phyloP scores from a whole-genome alignment of 1,284 basidiomycete genomes.

The Ustilago loliicola region DNA sequence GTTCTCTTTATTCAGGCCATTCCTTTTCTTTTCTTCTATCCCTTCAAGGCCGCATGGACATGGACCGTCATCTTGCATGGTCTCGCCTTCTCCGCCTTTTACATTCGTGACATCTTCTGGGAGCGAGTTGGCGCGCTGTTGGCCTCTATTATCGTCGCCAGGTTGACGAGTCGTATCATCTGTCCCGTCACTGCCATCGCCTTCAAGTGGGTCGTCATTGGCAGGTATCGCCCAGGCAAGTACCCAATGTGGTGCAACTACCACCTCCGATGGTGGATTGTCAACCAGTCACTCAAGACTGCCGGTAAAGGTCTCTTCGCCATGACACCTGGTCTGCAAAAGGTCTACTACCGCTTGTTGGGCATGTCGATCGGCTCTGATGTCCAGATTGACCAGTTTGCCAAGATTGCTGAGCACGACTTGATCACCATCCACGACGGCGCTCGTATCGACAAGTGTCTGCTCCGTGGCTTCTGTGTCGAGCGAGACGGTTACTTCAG shows the following conservation, averaged over 20 bases:
- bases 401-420: slow-evolving; percentile 68
- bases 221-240: slow-evolving; percentile 67
- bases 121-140: slow-evolving; percentile 68
- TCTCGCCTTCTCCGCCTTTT: slow-evolving; percentile 69
- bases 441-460: slow-evolving; percentile 68
- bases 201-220: slow-evolving; percentile 71
- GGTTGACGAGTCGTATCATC: slow-evolving; percentile 69
- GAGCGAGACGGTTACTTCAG: slow-evolving; percentile 70
- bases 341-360: slow-evolving; percentile 68
- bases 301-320: slow-evolving; percentile 69
- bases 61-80: slow-evolving; percentile 70
- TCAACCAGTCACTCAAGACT: slow-evolving; percentile 70
- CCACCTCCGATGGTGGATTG: slow-evolving; percentile 70
- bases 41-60: slow-evolving; percentile 70
- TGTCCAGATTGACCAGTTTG: slow-evolving; percentile 66
- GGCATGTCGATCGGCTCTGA: slow-evolving; percentile 69
- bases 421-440: slow-evolving; percentile 70
- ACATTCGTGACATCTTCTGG: slow-evolving; percentile 70
- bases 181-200: slow-evolving; percentile 68
- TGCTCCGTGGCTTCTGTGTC: slow-evolving; percentile 70
- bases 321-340: slow-evolving; percentile 62
- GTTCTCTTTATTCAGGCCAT: slow-evolving; percentile 67
- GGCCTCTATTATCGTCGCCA: slow-evolving; percentile 66
- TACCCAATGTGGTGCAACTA: slow-evolving; percentile 71
- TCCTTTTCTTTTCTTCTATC: slow-evolving; percentile 69